Percentiles rank a stretch among this genome's conserved stretches.
Evolutionary conservation across 2,329 filamentous ascomycete genomes (phyloP).

Genomic region (Gremmenia infestans): DNA sequence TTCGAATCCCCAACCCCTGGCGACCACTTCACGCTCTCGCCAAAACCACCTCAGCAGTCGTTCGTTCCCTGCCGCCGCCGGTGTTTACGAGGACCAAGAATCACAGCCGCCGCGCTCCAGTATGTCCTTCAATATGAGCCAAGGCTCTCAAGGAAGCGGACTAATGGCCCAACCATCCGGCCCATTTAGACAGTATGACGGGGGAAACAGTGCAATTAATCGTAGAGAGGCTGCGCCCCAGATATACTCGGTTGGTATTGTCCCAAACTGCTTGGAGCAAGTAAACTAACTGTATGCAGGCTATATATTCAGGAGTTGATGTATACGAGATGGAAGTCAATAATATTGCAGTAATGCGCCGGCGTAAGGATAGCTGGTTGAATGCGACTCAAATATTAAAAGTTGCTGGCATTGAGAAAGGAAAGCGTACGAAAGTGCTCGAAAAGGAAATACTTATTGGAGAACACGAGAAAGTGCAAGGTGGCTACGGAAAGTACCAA

Average conservation of each 20-base stretch:
- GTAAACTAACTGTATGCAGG: slow-evolving; percentile 40
- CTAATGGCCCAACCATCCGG: slow-evolving; percentile 31
- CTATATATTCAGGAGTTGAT: slow-evolving; percentile 89
- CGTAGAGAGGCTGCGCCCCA: slow-evolving; percentile 38
- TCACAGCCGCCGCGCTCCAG: slow-evolving; percentile 13
- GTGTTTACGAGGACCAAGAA: slow-evolving; percentile 23
- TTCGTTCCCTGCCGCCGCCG: slow-evolving; percentile 18
- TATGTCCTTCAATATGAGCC: slow-evolving; percentile 33
- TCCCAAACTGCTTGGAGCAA: neutral
- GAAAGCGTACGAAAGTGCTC: slow-evolving; percentile 93
- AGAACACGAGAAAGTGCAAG: slow-evolving; percentile 97
- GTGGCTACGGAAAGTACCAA: slow-evolving; percentile 97
- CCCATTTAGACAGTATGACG: slow-evolving; percentile 29
- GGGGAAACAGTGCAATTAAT: slow-evolving; percentile 18
- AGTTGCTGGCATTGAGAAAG: slow-evolving; percentile 94
- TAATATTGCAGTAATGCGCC: slow-evolving; percentile 88
- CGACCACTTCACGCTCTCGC: slow-evolving; percentile 25
- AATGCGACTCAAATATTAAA: slow-evolving; percentile 99
- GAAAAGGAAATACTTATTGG: slow-evolving; percentile 97
- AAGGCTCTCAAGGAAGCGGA: slow-evolving; percentile 29
- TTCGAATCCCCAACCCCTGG: slow-evolving; percentile 26
- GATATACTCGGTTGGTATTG: slow-evolving; percentile 55
- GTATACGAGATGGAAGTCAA: slow-evolving; percentile 99
- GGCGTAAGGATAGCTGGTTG: slow-evolving; percentile 89
- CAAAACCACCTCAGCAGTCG: slow-evolving; percentile 25